A percentile compares a stretch with the other conserved stretches of the same genome.
These are phyloP conservation scores for Yamadazyma blattariae DNA, from an alignment of 1,139 yeast genomes.

Conservation along the genomic window DNA sequence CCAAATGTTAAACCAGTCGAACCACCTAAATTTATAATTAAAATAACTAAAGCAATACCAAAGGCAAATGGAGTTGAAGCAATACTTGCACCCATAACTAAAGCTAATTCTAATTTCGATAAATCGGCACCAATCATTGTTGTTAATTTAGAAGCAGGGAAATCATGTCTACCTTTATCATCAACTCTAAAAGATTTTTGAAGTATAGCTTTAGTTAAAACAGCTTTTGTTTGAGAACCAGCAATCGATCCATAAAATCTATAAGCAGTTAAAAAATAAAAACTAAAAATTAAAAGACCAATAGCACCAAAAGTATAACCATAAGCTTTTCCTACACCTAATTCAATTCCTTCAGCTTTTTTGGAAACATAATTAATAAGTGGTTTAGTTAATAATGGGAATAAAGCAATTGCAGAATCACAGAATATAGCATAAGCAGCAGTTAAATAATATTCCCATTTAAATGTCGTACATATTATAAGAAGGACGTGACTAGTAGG, in stretches of 20 bases:
- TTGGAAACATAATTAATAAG: constrained; percentile 28
- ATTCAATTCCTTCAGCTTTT: constrained; percentile 22
- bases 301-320: constrained; percentile 37
- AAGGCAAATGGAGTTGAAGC: constrained; percentile 29
- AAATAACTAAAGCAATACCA: constrained; percentile 28
- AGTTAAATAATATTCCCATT: constrained; percentile 23
- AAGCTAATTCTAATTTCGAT: constrained; percentile 34
- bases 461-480: constrained; percentile 26
- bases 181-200: constrained; percentile 63
- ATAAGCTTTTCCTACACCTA: constrained; percentile 28
- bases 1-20: constrained; percentile 33
- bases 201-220: constrained; percentile 63
- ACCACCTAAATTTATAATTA: constrained; percentile 32
- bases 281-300: constrained; percentile 19
- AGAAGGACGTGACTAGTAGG: constrained; percentile 13
- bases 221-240: constrained; percentile 70
- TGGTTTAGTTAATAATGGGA: constrained; percentile 29
- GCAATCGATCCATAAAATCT: constrained; percentile 26
- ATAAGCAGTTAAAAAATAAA: constrained; percentile 9
- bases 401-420: constrained; percentile 19
- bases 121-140: constrained; percentile 42
- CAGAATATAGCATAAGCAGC: constrained; percentile 20
- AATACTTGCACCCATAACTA: constrained; percentile 29
- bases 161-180: constrained; percentile 57
- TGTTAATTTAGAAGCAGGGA: constrained; percentile 66